Evolutionary conservation across 768 basidiomycete species (phyloP).

Genomic region (Crepidotus variabilis): DNA sequence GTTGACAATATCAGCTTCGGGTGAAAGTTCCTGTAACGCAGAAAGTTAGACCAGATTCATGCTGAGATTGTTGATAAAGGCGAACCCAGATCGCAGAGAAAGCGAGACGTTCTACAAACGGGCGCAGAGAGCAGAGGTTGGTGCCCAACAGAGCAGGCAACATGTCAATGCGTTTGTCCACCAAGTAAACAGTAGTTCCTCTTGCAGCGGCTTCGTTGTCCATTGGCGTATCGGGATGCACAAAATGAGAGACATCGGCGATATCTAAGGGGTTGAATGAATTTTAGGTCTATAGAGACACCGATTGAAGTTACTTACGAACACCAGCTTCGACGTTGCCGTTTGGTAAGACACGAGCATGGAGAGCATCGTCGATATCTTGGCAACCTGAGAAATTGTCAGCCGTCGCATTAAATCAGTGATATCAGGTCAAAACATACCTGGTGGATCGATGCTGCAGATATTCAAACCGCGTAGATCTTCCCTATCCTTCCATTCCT

Average conservation of each 20-base stretch:
- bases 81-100: slow-evolving; percentile 94
- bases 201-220: slow-evolving; percentile 93
- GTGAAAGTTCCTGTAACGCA: slow-evolving; percentile 72
- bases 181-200: slow-evolving; percentile 96
- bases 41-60: background rate
- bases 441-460: slow-evolving; percentile 97
- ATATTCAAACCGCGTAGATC: slow-evolving; percentile 84
- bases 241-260: slow-evolving; percentile 97
- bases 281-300: background rate
- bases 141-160: slow-evolving; percentile 90
- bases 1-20: slow-evolving; percentile 85
- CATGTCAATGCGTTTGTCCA: slow-evolving; percentile 99
- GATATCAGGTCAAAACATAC: slow-evolving; percentile 31
- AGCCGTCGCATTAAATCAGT: too few relatives aligned
- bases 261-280: slow-evolving; percentile 61
- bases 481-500: slow-evolving; percentile 76
- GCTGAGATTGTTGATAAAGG: background rate
- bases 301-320: slow-evolving; percentile 58
- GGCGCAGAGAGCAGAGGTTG: slow-evolving; percentile 90
- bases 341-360: slow-evolving; percentile 82
- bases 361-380: slow-evolving; percentile 97
- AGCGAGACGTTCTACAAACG: slow-evolving; percentile 89
- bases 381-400: slow-evolving; percentile 65
- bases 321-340: slow-evolving; percentile 98
- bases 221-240: slow-evolving; percentile 91